phyloP scores from a whole-genome alignment of 2,329 filamentous ascomycete species.

The Aspergillus fischeri region DNA sequence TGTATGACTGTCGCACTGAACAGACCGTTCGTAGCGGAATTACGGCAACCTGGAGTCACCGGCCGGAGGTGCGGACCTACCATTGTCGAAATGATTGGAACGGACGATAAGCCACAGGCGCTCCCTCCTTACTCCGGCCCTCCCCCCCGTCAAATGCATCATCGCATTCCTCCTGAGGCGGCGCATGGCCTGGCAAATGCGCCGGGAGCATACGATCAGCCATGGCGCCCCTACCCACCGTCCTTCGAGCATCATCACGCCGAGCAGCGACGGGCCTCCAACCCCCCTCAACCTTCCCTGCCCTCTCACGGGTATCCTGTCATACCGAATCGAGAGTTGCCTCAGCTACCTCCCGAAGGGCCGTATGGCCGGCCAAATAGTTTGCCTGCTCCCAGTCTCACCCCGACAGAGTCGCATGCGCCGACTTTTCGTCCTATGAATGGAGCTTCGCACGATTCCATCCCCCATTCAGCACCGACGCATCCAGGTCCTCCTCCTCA shows the following conservation, averaged over 20 bases:
- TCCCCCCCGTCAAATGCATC: slow-evolving; percentile 23
- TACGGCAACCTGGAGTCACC: slow-evolving; percentile 17
- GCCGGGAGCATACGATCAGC: slow-evolving; percentile 27
- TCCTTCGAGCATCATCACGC: slow-evolving; percentile 26
- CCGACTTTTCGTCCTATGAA: slow-evolving; percentile 32
- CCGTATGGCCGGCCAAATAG: slow-evolving; percentile 31
- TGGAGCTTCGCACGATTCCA: slow-evolving; percentile 28
- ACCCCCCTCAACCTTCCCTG: slow-evolving; percentile 24
- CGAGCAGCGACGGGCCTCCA: slow-evolving; percentile 28
- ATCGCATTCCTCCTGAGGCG: slow-evolving; percentile 28
- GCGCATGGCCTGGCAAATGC: slow-evolving; percentile 24
- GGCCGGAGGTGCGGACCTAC: slow-evolving; percentile 14
- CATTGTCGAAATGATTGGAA: slow-evolving; percentile 24
- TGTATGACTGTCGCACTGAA: slow-evolving; percentile 18
- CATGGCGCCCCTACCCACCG: slow-evolving; percentile 30
- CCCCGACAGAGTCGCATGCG: slow-evolving; percentile 24
- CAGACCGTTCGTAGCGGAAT: slow-evolving; percentile 13
- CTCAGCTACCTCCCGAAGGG: slow-evolving; percentile 30
- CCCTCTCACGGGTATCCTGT: slow-evolving; percentile 27
- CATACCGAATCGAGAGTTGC: slow-evolving; percentile 32
- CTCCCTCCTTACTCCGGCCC: slow-evolving; percentile 20
- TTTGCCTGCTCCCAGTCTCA: slow-evolving; percentile 26
- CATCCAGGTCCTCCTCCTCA: slow-evolving; percentile 19
- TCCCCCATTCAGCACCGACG: slow-evolving; percentile 28
- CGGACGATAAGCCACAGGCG: slow-evolving; percentile 24